Evolutionary conservation across 805 yeast species (phyloP).

Genomic region (Starmerella riodocensis): DNA sequence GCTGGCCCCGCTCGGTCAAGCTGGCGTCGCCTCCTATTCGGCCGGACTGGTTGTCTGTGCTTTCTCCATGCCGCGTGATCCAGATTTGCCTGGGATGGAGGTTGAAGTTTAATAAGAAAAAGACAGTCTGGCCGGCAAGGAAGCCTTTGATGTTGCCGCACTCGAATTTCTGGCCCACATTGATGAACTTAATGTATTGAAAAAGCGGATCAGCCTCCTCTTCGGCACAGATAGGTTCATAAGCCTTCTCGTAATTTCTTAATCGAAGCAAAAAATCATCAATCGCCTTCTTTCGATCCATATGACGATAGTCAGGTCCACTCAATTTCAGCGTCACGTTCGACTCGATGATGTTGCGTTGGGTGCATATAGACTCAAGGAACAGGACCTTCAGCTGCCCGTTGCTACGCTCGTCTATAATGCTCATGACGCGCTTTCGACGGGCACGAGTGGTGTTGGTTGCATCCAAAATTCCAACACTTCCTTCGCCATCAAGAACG

Average conservation of each 20-base stretch:
- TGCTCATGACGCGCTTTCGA: conserved; percentile 45
- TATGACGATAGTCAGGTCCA: conserved; percentile 83
- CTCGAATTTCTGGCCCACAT: conserved; percentile 87
- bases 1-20: conserved; percentile 64
- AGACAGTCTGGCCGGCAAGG: conserved; percentile 83
- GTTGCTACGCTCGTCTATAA: conserved; percentile 29
- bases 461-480: conserved; percentile 90
- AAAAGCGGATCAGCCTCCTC: conserved; percentile 49
- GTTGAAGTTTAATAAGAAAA: conserved; percentile 79
- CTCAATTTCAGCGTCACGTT: conserved; percentile 73
- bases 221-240: conserved; percentile 75
- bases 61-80: conserved; percentile 92
- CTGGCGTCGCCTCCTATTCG: conserved; percentile 84
- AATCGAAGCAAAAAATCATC: conserved; percentile 72
- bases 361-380: conserved; percentile 78
- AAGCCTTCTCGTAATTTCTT: conserved; percentile 72
- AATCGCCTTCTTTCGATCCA: conserved; percentile 71
- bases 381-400: conserved; percentile 58
- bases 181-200: conserved; percentile 89
- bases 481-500: conserved; percentile 65
- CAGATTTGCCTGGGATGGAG: conserved; percentile 80
- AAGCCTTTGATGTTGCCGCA: conserved; percentile 82
- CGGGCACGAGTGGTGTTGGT: conserved; percentile 72
- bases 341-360: conserved; percentile 61
- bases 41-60: conserved; percentile 71